A percentile compares a stretch with the other conserved stretches of the same genome.
These are phyloP conservation scores for Podochytrium sp. DNA, from an alignment of 192 early-diverging fungal genomes.

Conservation along the genomic window DNA sequence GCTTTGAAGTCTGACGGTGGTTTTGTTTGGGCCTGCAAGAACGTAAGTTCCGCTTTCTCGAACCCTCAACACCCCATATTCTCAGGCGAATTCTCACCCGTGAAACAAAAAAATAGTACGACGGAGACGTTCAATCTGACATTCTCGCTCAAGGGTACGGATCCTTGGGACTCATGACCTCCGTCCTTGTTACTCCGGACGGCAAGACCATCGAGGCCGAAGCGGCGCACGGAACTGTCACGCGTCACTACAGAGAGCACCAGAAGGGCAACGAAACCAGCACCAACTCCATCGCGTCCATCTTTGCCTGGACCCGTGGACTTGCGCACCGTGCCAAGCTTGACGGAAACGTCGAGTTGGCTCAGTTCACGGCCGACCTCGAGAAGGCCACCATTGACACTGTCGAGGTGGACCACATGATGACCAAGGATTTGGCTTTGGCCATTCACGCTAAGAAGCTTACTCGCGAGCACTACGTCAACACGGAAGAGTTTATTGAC, in stretches of 20 bases:
- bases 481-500: slow-evolving; percentile 85
- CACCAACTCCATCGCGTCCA: slow-evolving; percentile 96
- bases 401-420: slow-evolving; percentile 78
- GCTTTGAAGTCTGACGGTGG: slow-evolving; percentile 92
- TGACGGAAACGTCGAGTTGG: slow-evolving; percentile 78
- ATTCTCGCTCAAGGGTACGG: slow-evolving; percentile 97
- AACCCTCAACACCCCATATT: slow-evolving; percentile 47
- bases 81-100: not conserved
- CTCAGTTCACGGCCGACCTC: slow-evolving; percentile 74
- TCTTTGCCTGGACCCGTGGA: slow-evolving; percentile 90
- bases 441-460: slow-evolving; percentile 80
- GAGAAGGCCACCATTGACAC: slow-evolving; percentile 90
- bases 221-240: slow-evolving; percentile 97
- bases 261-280: slow-evolving; percentile 91
- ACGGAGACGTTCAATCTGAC: slow-evolving; percentile 93
- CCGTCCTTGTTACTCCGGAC: slow-evolving; percentile 91
- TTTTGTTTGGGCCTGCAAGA: slow-evolving; percentile 93
- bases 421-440: slow-evolving; percentile 99
- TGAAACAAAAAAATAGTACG: no score
- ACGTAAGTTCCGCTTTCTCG: no score
- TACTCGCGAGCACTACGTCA: slow-evolving; percentile 85
- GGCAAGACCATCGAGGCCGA: slow-evolving; percentile 92
- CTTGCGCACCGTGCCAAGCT: slow-evolving; percentile 93
- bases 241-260: slow-evolving; percentile 91
- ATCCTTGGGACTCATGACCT: slow-evolving; percentile 93